Evolutionary conservation across 1,284 basidiomycete species (phyloP).

Genomic region (Boletus semigastroideus): DNA sequence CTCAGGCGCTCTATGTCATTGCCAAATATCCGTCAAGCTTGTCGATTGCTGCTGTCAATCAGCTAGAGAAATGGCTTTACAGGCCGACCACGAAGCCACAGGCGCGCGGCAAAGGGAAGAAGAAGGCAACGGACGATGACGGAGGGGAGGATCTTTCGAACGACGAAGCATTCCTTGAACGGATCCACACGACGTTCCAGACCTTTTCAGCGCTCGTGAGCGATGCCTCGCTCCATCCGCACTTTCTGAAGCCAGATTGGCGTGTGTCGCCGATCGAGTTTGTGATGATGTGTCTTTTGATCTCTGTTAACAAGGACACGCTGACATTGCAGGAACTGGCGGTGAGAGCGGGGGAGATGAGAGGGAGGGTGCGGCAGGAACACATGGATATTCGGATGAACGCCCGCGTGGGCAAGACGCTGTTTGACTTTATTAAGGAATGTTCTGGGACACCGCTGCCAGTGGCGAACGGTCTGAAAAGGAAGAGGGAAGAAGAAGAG

Average conservation of each 20-base stretch:
- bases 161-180: slow-evolving; percentile 33
- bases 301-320: slow-evolving; percentile 42
- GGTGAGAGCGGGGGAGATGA: slow-evolving; percentile 46
- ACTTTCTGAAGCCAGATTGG: slow-evolving; percentile 37
- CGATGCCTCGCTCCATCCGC: slow-evolving; percentile 31
- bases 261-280: slow-evolving; percentile 64
- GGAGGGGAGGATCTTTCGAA: slow-evolving; percentile 24
- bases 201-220: slow-evolving; percentile 44
- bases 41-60: slow-evolving; percentile 36
- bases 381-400: slow-evolving; percentile 58
- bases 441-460: background rate
- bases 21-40: slow-evolving; percentile 39
- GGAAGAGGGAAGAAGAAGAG: slow-evolving; percentile 33
- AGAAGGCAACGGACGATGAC: slow-evolving; percentile 12
- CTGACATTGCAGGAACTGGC: slow-evolving; percentile 42
- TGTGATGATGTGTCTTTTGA: slow-evolving; percentile 50
- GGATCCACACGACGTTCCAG: slow-evolving; percentile 42
- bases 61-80: slow-evolving; percentile 57
- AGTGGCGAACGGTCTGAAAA: slow-evolving; percentile 5
- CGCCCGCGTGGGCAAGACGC: slow-evolving; percentile 45
- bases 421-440: slow-evolving; percentile 45
- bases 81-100: slow-evolving; percentile 18
- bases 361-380: slow-evolving; percentile 44
- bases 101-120: slow-evolving; percentile 16
- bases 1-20: slow-evolving; percentile 53